Conservation (phyloP, 495 filamentous ascomycete species). For the Symbiotaphrina buchneri region DNA sequence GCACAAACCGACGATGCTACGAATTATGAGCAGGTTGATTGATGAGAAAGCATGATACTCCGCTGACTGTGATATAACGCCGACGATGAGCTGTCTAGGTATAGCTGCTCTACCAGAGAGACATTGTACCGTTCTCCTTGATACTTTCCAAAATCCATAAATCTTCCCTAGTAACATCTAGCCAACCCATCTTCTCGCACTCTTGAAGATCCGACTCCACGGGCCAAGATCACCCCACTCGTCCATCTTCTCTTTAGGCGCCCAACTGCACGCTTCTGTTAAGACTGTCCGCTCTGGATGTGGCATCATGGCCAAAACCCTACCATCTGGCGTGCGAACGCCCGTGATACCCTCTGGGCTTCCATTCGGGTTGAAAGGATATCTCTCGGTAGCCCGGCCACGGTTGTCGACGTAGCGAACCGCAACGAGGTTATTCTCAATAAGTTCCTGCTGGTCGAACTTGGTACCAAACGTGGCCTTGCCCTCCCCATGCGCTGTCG, state of each 20-base stretch:
- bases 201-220: conserved; percentile 35
- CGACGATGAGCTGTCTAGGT: no score
- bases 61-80: no score
- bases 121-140: no score
- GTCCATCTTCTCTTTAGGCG: conserved; percentile 35
- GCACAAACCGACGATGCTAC: no score
- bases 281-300: conserved; percentile 81
- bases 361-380: conserved; percentile 89
- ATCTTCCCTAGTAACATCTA: conserved; percentile 4
- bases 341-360: conserved; percentile 72
- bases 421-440: conserved; percentile 33
- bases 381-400: conserved; percentile 49
- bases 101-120: no score
- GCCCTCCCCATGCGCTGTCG: conserved; percentile 82
- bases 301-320: conserved; percentile 88
- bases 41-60: no score
- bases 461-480: conserved; percentile 39
- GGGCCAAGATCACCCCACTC: conserved; percentile 77
- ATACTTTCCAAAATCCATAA: conserved; percentile 3
- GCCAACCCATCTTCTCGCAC: conserved; percentile 12
- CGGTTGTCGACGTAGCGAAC: conserved; percentile 72
- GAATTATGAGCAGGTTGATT: no score
- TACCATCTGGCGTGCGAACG: conserved; percentile 56
- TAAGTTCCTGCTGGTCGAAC: conserved; percentile 27
- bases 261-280: conserved; percentile 57